A percentile compares a stretch with the other conserved stretches of the same genome.
These are phyloP conservation scores for Microstegium vimineum DNA, from an alignment of 176 grass and related monocot species.

Conservation along the genomic window DNA sequence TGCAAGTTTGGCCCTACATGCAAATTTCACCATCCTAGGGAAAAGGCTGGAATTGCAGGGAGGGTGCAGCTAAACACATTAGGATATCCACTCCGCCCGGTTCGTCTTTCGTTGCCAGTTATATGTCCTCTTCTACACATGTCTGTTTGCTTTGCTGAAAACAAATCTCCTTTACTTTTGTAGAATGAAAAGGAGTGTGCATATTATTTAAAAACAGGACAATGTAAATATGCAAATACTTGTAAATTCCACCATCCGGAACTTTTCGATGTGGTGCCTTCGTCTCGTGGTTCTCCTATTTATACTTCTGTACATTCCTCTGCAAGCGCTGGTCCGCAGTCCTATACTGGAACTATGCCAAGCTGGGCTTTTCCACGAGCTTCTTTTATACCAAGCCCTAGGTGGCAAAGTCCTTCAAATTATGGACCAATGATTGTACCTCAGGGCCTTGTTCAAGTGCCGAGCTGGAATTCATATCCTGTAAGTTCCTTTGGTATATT, in stretches of 20 bases:
- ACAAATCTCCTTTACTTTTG: conserved; percentile 29
- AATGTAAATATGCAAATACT: conserved; percentile 98
- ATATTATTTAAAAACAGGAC: conserved; percentile 96
- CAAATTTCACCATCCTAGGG: conserved; percentile 98
- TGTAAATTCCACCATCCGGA: conserved; percentile 99
- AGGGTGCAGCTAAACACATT: conserved; percentile 76
- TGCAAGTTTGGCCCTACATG: conserved; percentile 99
- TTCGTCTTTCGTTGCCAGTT: conserved; percentile 44
- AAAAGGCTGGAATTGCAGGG: conserved; percentile 89
- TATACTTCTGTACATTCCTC: conserved; percentile 90
- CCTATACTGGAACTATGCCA: conserved; percentile 65
- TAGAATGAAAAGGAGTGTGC: conserved; percentile 94
- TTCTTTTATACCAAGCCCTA: conserved; percentile 90
- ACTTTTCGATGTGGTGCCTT: conserved; percentile 61
- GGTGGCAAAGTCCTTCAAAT: conserved; percentile 93
- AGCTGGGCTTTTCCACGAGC: conserved; percentile 82
- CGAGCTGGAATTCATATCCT: conserved; percentile 81
- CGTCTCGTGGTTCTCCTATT: conserved; percentile 66
- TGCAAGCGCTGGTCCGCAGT: conserved; percentile 52
- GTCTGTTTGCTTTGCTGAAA: conserved; percentile 27
- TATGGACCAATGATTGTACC: conserved; percentile 88
- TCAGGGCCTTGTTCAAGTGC: conserved; percentile 88
- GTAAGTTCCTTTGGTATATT: conserved; percentile 50
- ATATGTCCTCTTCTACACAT: background rate
- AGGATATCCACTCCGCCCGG: conserved; percentile 90